Evolutionary conservation across 495 filamentous ascomycete species (phyloP).

Genomic region (Aspergillus heteromorphus): DNA sequence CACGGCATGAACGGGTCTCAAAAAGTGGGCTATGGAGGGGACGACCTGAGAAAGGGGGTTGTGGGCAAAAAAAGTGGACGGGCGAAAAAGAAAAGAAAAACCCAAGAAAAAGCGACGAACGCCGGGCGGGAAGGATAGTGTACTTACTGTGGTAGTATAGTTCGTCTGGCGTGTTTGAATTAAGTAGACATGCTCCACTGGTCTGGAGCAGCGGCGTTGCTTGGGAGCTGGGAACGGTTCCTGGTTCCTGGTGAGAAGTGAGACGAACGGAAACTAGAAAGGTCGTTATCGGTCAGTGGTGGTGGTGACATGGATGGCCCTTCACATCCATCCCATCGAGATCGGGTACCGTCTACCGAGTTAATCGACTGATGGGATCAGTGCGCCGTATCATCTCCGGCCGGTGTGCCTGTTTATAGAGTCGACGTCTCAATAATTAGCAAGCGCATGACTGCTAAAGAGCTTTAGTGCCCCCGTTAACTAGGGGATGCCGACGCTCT

Average conservation of each 20-base stretch:
- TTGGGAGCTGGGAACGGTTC: neutral
- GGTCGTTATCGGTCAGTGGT: neutral
- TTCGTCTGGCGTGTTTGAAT: slow-evolving; percentile 3
- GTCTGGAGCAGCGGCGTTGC: slow-evolving; percentile 1
- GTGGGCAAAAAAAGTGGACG: neutral
- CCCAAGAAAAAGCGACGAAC: neutral
- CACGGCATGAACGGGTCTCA: neutral
- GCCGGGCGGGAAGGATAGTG: neutral
- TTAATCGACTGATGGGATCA: neutral
- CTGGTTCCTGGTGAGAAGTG: neutral
- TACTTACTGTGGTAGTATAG: neutral
- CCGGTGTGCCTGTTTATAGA: neutral
- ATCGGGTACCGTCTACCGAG: neutral
- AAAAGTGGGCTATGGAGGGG: neutral
- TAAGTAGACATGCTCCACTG: slow-evolving; percentile 1
- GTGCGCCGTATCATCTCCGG: neutral
- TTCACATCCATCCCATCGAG: too few relatives aligned
- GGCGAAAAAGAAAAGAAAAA: neutral
- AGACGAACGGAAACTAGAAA: too few relatives aligned
- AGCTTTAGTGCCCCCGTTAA: neutral
- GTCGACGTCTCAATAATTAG: neutral
- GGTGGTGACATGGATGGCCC: too few relatives aligned
- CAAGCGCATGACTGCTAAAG: neutral
- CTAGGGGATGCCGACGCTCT: too few relatives aligned
- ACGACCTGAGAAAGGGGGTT: neutral